Evolutionary conservation across 192 early-diverging fungal species (phyloP), one percentile per base, ranked within the genome.

Genomic region (Piromyces finnis): DNA sequence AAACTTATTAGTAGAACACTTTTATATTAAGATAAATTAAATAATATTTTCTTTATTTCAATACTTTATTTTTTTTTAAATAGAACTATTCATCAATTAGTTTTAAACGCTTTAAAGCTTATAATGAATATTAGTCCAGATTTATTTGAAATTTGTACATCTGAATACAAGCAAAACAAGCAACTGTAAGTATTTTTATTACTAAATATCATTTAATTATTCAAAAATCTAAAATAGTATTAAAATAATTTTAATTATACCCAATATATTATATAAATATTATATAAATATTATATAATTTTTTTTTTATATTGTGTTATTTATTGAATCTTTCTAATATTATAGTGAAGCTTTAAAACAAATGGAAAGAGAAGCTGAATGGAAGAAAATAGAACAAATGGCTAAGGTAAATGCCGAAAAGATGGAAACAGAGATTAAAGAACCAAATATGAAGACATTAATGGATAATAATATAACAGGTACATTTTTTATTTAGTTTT

Each of bases 71-170:
- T n/a, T n/a, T n/a, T n/a, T n/a, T n/a, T n/a, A n/a, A 80, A 79
- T 41, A 97, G 90, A 90, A 95, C 94, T 1, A 97, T 99, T 81
- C 95, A 98, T 86, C 94, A 95, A 28, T 91, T 97, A 35, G 95
- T 99, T 27, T 99, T 97, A 86, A 95, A 96, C 82, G 96, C 97
- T 11, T 87, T 99, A 78, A 98, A 98, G 81, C 90, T 97, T 79
- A 97, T 98, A 85, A 97, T 98, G 92, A 95, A 97, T 78, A 95
- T 96, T 68, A 93, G 93, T 87, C 95, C 96, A 36, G 92, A 93
- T 79, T 85, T 99, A 78, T 99, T 98, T 90, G 96, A 99, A 84
- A 92, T 96, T 81, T 99, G 96, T 86, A 92, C 96, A 16, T 90
- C 92, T 81, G 92, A 98, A 81, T 98, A 94, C 90, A 96, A 96